Evolutionary conservation across 2,329 filamentous ascomycete genomes (phyloP), one percentile per base, ranked within the genome.

Genomic region (Verticillium zaregamsianum): DNA sequence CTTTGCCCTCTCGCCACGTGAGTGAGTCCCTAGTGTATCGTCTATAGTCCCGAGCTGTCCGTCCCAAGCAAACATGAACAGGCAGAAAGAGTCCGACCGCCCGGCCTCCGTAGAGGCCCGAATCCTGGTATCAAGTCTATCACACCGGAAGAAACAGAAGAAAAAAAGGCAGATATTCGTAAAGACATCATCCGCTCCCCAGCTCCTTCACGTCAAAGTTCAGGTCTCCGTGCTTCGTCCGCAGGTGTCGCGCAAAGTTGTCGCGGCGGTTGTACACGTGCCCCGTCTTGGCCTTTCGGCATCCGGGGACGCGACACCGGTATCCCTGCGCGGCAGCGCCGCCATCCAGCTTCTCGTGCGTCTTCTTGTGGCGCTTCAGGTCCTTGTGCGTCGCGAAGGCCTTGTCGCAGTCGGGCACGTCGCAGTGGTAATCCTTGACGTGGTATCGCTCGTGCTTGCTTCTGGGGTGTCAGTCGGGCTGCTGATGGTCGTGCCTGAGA

Each of bases 221-320:
- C 55, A 66, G 61, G 9, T 61, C 62, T 45, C 59, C 58, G 59
- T 70, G 68, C 57, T 66, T 65, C 39, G 65, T 69, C 56, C 66
- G 62, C 28, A 70, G 62, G 59, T 70, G 68, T 12, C 68, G 60
- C 32, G 67, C 58, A 55, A 70, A 70, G 66, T 70, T 70, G 63
- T 70, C 68, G 25, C 65, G 65, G 15, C 68, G 67, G 59, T 70
- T 70, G 58, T 70, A 70, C 31, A 70, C 64, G 59, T 70, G 68
- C 7, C 65, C 64, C 37, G 60, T 67, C 61, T 62, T 62, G 55
- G 68, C 65, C 61, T 70, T 70, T 23, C 63, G 64, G 63, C 68
- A 70, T n/a, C 67, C 66, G n/a, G 61, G 37, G 35, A 70, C 64
- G 25, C 62, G 66, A 62, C 68, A 70, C 25, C 62, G 63, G 63